Conservation (phyloP, 371 early-diverging fungal species). For the Rhizopus sp. region DNA sequence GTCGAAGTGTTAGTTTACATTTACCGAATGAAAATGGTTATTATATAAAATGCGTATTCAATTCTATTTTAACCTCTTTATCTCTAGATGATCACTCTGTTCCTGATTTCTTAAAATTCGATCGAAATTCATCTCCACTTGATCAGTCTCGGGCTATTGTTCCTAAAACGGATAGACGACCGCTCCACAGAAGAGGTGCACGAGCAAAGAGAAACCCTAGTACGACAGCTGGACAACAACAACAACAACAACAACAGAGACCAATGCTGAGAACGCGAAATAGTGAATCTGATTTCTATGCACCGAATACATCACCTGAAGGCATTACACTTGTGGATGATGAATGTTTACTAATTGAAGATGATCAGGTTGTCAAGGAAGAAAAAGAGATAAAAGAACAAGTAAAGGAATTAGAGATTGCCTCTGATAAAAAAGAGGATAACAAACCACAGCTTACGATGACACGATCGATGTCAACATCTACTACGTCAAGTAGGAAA, state of each 20-base stretch:
- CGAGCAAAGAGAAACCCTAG: slow-evolving; percentile 52
- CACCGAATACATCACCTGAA: slow-evolving; percentile 5
- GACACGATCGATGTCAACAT: slow-evolving; percentile 10
- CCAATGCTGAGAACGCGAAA: slow-evolving; percentile 10
- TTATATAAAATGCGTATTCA: slow-evolving; percentile 1
- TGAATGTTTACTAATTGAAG: background rate
- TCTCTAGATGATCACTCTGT: slow-evolving; percentile 16
- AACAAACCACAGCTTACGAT: slow-evolving; percentile 1
- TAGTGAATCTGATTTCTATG: slow-evolving; percentile 18
- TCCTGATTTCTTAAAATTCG: slow-evolving; percentile 48
- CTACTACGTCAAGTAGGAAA: slow-evolving; percentile 11
- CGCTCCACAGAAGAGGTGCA: slow-evolving; percentile 51
- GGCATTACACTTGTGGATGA: slow-evolving; percentile 12
- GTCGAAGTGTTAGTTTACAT: slow-evolving; percentile 52
- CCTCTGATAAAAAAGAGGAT: slow-evolving; percentile 6
- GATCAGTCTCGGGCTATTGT: slow-evolving; percentile 52
- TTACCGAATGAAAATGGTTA: slow-evolving; percentile 43
- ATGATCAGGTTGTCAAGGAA: background rate
- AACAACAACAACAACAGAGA: background rate
- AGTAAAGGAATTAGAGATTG: slow-evolving; percentile 16
- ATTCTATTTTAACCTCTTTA: slow-evolving; percentile 1
- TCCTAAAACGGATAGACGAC: slow-evolving; percentile 42
- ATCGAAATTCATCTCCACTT: slow-evolving; percentile 51
- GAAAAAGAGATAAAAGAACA: slow-evolving; percentile 11
- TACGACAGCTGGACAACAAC: slow-evolving; percentile 6